Conservation (phyloP, 345 rosid species). For the Hirschfeldia incana region DNA sequence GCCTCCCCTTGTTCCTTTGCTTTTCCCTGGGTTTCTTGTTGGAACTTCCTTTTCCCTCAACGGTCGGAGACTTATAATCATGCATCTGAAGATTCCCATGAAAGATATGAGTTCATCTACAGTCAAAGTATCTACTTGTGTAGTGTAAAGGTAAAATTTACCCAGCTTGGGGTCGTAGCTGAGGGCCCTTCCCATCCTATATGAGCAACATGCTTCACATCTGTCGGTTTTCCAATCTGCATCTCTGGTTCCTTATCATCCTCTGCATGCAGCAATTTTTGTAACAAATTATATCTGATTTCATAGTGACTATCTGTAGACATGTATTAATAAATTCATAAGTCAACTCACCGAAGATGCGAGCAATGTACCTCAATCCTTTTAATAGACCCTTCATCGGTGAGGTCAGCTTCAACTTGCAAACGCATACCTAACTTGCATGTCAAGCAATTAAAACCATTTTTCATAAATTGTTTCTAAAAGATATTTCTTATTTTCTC, state of each 20-base stretch:
- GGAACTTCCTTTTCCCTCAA: conserved; percentile 23
- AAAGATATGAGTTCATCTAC: conserved; percentile 47
- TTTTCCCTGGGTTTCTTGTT: conserved; percentile 30
- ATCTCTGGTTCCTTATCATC: conserved; percentile 80
- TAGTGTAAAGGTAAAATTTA: conserved; percentile 20
- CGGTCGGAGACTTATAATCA: conserved; percentile 46
- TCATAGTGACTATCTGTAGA: not conserved
- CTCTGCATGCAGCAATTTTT: conserved; percentile 52
- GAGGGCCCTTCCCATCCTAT: conserved; percentile 90
- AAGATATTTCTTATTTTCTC: not conserved
- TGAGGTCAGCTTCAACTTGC: conserved; percentile 27
- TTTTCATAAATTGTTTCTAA: not conserved
- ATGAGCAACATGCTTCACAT: conserved; percentile 95
- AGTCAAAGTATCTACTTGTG: conserved; percentile 26
- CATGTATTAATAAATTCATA: not conserved
- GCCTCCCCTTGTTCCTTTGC: conserved; percentile 34
- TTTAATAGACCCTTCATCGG: conserved; percentile 8
- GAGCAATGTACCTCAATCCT: conserved; percentile 1
- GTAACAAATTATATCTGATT: not conserved
- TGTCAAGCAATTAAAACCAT: conserved; percentile 9
- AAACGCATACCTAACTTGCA: conserved; percentile 35
- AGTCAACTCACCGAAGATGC: not conserved
- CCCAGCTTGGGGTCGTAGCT: conserved; percentile 64
- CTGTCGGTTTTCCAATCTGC: conserved; percentile 85
- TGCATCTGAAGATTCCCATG: conserved; percentile 53